phyloP scores from a whole-genome alignment of 2,329 filamentous ascomycete species.

The Trichoderma koningii region DNA sequence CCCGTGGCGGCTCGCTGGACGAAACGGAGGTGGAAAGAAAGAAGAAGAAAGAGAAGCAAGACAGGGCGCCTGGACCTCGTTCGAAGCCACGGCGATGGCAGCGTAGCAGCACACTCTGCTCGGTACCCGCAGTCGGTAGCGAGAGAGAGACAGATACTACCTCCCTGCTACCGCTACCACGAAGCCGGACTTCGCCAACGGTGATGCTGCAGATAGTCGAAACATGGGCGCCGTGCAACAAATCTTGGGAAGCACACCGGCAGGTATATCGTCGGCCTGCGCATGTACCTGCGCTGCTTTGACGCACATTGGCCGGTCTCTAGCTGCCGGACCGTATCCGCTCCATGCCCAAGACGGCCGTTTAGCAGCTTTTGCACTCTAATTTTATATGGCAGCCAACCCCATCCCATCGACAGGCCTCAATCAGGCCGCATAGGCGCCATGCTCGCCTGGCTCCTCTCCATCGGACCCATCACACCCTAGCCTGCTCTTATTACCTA shows the following conservation, averaged over 20 bases:
- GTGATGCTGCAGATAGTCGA: slow-evolving; percentile 23
- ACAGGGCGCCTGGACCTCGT: background rate
- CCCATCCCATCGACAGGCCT: slow-evolving; percentile 49
- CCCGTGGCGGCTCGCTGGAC: slow-evolving; percentile 10
- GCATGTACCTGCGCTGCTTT: slow-evolving; percentile 17
- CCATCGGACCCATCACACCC: slow-evolving; percentile 36
- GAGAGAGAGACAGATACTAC: slow-evolving; percentile 11
- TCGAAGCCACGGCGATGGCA: background rate
- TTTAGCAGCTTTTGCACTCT: slow-evolving; percentile 35
- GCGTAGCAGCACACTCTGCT: slow-evolving; percentile 14
- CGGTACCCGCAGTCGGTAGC: slow-evolving; percentile 20
- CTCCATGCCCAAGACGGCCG: slow-evolving; percentile 23
- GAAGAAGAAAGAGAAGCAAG: background rate
- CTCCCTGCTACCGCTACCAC: background rate
- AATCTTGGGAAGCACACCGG: too few species aligned
- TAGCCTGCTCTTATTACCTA: slow-evolving; percentile 27
- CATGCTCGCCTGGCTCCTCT: slow-evolving; percentile 44
- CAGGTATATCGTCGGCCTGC: slow-evolving; percentile 11
- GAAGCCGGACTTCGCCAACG: background rate
- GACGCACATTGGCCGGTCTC: slow-evolving; percentile 18
- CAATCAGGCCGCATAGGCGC: slow-evolving; percentile 47
- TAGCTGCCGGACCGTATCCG: slow-evolving; percentile 28
- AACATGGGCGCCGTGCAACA: slow-evolving; percentile 14
- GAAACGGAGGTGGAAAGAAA: background rate
- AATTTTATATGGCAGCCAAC: slow-evolving; percentile 48